These are phyloP conservation scores for Cladosporium sp. DNA, from an alignment of 2,329 filamentous ascomycete genomes.

Conservation along the genomic window DNA sequence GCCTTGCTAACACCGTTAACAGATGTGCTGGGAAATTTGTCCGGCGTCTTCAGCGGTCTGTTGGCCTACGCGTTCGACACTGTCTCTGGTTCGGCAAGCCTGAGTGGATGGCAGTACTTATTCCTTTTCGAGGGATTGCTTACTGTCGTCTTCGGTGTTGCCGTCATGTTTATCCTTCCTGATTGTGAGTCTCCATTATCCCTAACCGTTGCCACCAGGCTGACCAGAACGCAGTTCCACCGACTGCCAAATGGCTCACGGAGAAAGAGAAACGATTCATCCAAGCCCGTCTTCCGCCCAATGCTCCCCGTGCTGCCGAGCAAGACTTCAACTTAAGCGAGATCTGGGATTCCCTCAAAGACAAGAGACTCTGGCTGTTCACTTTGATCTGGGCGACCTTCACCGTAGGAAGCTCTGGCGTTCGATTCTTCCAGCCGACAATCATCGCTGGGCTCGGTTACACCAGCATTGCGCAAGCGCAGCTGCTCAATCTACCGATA, in stretches of 20 bases:
- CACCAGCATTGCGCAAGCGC: no score
- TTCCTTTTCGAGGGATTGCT: slow-evolving; percentile 39
- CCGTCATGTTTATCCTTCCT: slow-evolving; percentile 51
- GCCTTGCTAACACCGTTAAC: no score
- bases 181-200: slow-evolving; percentile 41
- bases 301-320: slow-evolving; percentile 40
- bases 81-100: no score
- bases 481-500: slow-evolving; percentile 7
- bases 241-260: slow-evolving; percentile 40
- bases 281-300: slow-evolving; percentile 42
- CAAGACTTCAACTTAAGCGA: slow-evolving; percentile 39
- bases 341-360: slow-evolving; percentile 36
- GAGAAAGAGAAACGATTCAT: slow-evolving; percentile 45
- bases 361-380: slow-evolving; percentile 43
- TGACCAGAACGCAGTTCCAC: no score
- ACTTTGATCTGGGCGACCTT: slow-evolving; percentile 45
- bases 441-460: slow-evolving; percentile 29
- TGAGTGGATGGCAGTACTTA: not conserved
- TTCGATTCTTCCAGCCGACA: slow-evolving; percentile 42
- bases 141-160: slow-evolving; percentile 45
- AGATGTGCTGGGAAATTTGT: slow-evolving; percentile 42
- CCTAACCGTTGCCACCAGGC: no score
- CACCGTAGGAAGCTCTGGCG: slow-evolving; percentile 43
- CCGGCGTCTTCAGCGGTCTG: slow-evolving; percentile 40
- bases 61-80: slow-evolving; percentile 40